Percentiles rank a stretch among this genome's conserved stretches.
These are phyloP conservation scores for Termitomyces sp. DNA, from an alignment of 768 basidiomycete species.

Conservation along the genomic window DNA sequence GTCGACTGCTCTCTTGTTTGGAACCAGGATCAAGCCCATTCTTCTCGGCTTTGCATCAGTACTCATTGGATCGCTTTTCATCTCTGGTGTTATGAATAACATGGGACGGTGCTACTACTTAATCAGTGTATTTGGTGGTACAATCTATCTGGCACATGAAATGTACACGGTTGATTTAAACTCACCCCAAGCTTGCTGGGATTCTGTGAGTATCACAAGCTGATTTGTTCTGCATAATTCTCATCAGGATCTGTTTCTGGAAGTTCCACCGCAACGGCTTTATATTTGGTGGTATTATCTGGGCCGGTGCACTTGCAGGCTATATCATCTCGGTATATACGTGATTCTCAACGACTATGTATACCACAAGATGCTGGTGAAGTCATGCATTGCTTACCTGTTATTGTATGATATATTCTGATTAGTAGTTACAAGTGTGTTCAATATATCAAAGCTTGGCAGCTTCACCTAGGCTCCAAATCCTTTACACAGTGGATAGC, in stretches of 20 bases:
- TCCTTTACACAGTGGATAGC: no score
- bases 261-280: constrained; percentile 12
- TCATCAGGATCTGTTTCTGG: background rate
- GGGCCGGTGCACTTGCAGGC: constrained; percentile 8
- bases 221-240: background rate
- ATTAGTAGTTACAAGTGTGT: no score
- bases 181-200: constrained; percentile 13
- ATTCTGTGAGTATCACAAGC: constrained; percentile 1
- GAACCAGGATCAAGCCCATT: constrained; percentile 11
- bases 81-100: constrained; percentile 10
- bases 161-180: constrained; percentile 10
- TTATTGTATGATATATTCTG: no score
- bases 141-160: constrained; percentile 7
- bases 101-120: constrained; percentile 9
- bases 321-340: constrained; percentile 7
- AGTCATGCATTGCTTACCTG: no score
- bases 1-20: constrained; percentile 11
- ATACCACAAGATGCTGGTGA: no score
- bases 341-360: no score
- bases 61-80: constrained; percentile 9
- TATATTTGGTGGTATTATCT: background rate
- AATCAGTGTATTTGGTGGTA: constrained; percentile 11
- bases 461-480: no score
- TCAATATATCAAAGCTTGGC: no score
- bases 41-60: constrained; percentile 6